Percentiles rank a stretch among this genome's conserved stretches.
Conservation (phyloP, 1,139 yeast species). For the Zygoascus sp. region DNA sequence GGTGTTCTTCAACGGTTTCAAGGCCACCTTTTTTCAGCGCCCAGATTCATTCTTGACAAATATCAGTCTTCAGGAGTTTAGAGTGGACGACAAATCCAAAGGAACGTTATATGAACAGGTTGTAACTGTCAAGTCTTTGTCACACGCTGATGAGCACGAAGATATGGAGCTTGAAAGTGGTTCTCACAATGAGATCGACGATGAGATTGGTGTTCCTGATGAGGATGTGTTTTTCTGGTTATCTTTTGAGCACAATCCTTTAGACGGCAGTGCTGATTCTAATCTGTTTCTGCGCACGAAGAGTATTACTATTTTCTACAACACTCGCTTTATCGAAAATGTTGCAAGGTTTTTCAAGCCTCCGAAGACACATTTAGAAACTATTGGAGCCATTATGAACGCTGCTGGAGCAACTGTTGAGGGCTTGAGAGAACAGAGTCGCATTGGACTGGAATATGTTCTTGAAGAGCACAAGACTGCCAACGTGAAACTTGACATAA, state of each 20-base stretch:
- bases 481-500: constrained; percentile 78
- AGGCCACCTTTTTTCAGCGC: constrained; percentile 66
- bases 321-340: constrained; percentile 73
- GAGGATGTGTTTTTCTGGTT: constrained; percentile 71
- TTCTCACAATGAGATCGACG: constrained; percentile 12
- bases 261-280: constrained; percentile 80
- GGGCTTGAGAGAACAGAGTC: constrained; percentile 81
- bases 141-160: constrained; percentile 21
- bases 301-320: constrained; percentile 87
- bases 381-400: constrained; percentile 85
- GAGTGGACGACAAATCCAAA: constrained; percentile 83
- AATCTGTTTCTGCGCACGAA: constrained; percentile 66
- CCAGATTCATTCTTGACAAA: constrained; percentile 72
- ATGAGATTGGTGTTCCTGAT: constrained; percentile 16
- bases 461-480: constrained; percentile 91
- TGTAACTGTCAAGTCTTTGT: constrained; percentile 73
- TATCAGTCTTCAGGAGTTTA: constrained; percentile 72
- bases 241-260: constrained; percentile 79
- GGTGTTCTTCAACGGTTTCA: constrained; percentile 77
- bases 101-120: constrained; percentile 72
- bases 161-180: constrained; percentile 5
- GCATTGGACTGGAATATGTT: constrained; percentile 90
- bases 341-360: constrained; percentile 75
- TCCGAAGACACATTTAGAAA: constrained; percentile 78
- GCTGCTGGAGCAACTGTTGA: constrained; percentile 96